Base-by-base conservation (phyloP, 2,329 filamentous ascomycete genomes). In the Endoconidiophora laricicola region DNA sequence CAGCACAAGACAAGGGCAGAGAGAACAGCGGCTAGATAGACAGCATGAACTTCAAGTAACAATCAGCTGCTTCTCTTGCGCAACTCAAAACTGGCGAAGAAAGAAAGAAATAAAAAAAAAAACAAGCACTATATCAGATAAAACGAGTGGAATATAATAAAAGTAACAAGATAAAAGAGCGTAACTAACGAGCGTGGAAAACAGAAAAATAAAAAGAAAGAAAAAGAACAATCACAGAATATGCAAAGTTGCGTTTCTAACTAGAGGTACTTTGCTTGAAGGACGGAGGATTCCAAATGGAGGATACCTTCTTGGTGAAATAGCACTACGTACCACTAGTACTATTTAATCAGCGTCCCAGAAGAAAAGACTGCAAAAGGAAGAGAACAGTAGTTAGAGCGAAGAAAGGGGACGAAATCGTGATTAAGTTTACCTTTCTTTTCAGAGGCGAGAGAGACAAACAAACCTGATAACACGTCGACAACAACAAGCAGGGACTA, bases 21-120 rank as follows among this genome's bases (percentile, higher is more conserved):
- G 55, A 56, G 50, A 56, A 58, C 57, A 52, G 55, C 54, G 59
- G 56, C 58, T 58, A 58, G 57, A 55, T 57, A 59, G 59, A 58
- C 36, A 46, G 37, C 26, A 46, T 45, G 20, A 39, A 37, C 7
- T 2, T 37, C 12, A 12, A 33, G 29, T 6, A 33, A 33, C 29
- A 33, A 33, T 18, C 16, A 33, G 9, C 29, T 33, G 29, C 29
- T 9, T 33, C 29, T 33, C 29, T 33, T 33, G 29, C 29, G 48
- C 29, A 33, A 26, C 40, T 22, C 14, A 49, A 49, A 44, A 16
- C 6, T 23, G 24, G n/a, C 9, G 20, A 14, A 39, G 23, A 38
- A 22, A n/a, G 22, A 18, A 41, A n/a, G n/a, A n/a, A n/a, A n/a
- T n/a, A n/a, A 41, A 33, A 41, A 2, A 5, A 44, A 22, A 41